Evolutionary conservation across 441 rosid species (phyloP).

Genomic region (Corymbia citriodora): DNA sequence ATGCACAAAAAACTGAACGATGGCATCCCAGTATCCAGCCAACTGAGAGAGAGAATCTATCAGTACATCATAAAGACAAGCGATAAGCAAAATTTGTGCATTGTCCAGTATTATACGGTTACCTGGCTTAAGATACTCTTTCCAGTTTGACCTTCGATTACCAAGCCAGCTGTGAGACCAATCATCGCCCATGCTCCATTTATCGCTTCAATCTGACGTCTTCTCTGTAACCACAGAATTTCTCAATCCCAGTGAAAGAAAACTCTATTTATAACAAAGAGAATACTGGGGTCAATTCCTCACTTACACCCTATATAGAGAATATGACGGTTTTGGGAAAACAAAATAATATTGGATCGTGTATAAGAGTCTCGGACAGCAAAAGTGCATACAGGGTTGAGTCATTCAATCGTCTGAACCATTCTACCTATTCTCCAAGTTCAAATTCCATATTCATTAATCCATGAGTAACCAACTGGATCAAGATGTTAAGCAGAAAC

Average conservation of each 20-base stretch:
- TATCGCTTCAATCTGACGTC: constrained; percentile 73
- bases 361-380: background rate
- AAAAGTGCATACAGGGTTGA: background rate
- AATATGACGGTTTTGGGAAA: background rate
- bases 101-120: background rate
- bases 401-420: background rate
- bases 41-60: constrained; percentile 34
- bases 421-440: background rate
- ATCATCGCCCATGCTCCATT: constrained; percentile 93
- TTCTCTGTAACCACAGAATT: constrained; percentile 32
- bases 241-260: background rate
- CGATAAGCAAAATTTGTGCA: background rate
- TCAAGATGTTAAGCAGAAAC: background rate
- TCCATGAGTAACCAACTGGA: background rate
- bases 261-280: background rate
- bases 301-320: background rate
- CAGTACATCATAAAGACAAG: background rate
- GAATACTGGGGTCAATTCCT: background rate
- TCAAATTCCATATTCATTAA: background rate
- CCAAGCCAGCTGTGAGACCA: constrained; percentile 70
- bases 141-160: constrained; percentile 83
- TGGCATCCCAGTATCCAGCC: constrained; percentile 58
- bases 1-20: constrained; percentile 25
- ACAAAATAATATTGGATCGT: background rate
- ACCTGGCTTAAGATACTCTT: constrained; percentile 69